These are phyloP conservation scores for Phlyctochytrium bullatum DNA, from an alignment of 192 early-diverging fungal genomes.

Conservation along the genomic window DNA sequence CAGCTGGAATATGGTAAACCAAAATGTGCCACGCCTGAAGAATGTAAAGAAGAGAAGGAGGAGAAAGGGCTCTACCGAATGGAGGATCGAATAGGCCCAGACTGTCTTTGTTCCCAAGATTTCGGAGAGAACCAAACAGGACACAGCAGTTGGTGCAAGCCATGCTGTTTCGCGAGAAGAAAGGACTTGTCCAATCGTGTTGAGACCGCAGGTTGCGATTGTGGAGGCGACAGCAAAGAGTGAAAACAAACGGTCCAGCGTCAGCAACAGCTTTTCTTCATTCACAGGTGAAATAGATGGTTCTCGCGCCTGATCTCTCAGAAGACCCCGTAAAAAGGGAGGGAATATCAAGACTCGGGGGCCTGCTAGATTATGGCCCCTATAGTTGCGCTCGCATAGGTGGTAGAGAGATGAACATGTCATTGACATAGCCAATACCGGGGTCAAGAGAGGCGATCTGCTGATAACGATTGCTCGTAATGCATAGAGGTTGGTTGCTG, in stretches of 20 bases:
- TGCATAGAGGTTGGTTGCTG: not conserved
- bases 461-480: not conserved
- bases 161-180: not conserved
- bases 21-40: not conserved
- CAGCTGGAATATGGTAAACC: not conserved
- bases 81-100: not conserved
- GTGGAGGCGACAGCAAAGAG: not conserved
- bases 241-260: not conserved
- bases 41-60: no score
- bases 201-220: not conserved
- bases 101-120: not conserved
- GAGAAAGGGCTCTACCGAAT: not conserved
- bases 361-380: not conserved
- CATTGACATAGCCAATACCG: not conserved
- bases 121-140: not conserved
- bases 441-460: not conserved
- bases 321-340: not conserved
- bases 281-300: not conserved
- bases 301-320: not conserved
- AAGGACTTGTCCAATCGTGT: not conserved
- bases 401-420: not conserved
- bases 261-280: not conserved
- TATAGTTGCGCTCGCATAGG: not conserved
- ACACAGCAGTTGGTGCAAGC: not conserved
- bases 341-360: not conserved